These are phyloP conservation scores for Fusarium pseudonygamai DNA, from an alignment of 2,329 filamentous ascomycete species.

Conservation along the genomic window DNA sequence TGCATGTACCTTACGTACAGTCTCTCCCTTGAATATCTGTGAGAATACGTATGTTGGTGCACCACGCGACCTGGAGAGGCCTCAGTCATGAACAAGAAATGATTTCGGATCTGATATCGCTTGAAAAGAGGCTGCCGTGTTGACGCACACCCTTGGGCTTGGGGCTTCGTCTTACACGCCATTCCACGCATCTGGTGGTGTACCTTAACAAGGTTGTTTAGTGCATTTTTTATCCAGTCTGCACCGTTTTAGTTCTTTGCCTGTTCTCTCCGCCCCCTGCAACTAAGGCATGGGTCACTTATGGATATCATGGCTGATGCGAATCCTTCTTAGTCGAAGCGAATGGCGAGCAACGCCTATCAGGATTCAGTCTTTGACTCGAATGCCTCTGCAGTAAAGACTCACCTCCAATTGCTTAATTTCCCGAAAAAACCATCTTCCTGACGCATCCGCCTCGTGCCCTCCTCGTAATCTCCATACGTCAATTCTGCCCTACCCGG, in stretches of 20 bases:
- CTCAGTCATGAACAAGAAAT: slow-evolving; percentile 14
- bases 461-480: slow-evolving; percentile 38
- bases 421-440: not conserved
- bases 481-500: slow-evolving; percentile 41
- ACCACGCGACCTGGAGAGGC: slow-evolving; percentile 23
- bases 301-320: slow-evolving; percentile 14
- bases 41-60: not conserved
- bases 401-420: slow-evolving; percentile 11
- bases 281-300: not conserved
- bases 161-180: not conserved
- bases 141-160: slow-evolving; percentile 7
- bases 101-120: slow-evolving; percentile 30
- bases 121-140: slow-evolving; percentile 9
- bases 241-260: not conserved
- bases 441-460: slow-evolving; percentile 25
- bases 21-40: not conserved
- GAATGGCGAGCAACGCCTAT: not conserved
- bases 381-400: slow-evolving; percentile 1
- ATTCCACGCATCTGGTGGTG: slow-evolving; percentile 8
- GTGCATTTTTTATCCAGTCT: not conserved
- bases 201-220: slow-evolving; percentile 4
- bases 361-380: not conserved
- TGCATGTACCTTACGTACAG: slow-evolving; percentile 20
- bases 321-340: slow-evolving; percentile 11
- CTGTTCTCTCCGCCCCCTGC: not conserved